These are phyloP conservation scores for Hylodesmum podocarpum DNA, from an alignment of 306 rosid species.

Conservation along the genomic window DNA sequence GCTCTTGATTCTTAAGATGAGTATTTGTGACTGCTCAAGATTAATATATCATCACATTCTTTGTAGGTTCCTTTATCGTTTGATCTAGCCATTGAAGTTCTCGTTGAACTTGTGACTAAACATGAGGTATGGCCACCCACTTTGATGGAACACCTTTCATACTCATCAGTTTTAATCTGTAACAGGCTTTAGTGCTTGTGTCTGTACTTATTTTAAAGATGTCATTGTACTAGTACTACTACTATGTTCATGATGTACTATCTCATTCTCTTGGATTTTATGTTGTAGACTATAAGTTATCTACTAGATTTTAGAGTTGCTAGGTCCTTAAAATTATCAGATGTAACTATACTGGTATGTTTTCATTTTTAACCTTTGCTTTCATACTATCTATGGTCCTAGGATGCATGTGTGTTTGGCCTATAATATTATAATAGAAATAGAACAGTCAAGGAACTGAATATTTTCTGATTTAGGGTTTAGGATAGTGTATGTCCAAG, in stretches of 20 bases:
- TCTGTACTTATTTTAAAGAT: slow-evolving; percentile 2
- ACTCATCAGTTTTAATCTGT: background rate
- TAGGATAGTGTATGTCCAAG: background rate
- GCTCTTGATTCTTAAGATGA: slow-evolving; percentile 23
- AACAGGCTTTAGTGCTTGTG: slow-evolving; percentile 14
- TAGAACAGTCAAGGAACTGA: background rate
- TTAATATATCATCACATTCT: slow-evolving; percentile 30
- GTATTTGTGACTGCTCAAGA: background rate
- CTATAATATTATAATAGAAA: slow-evolving; percentile 15
- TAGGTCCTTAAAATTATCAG: background rate
- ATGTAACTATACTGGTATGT: background rate
- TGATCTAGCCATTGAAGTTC: slow-evolving; percentile 96
- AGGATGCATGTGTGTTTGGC: background rate
- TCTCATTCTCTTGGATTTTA: slow-evolving; percentile 27
- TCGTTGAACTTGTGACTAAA: slow-evolving; percentile 80
- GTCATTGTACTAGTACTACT: background rate
- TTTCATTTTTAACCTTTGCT: slow-evolving; percentile 2
- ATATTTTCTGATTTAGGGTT: background rate
- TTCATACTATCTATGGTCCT: background rate
- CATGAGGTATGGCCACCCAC: slow-evolving; percentile 73
- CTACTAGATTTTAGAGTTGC: slow-evolving; percentile 3
- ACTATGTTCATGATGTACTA: slow-evolving; percentile 9
- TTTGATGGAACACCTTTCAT: slow-evolving; percentile 16
- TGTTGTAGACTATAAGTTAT: background rate
- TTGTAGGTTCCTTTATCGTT: slow-evolving; percentile 71